These are phyloP conservation scores for Cystobasidiaceae sp. DNA, from an alignment of 1,284 basidiomycete species.

Conservation along the genomic window DNA sequence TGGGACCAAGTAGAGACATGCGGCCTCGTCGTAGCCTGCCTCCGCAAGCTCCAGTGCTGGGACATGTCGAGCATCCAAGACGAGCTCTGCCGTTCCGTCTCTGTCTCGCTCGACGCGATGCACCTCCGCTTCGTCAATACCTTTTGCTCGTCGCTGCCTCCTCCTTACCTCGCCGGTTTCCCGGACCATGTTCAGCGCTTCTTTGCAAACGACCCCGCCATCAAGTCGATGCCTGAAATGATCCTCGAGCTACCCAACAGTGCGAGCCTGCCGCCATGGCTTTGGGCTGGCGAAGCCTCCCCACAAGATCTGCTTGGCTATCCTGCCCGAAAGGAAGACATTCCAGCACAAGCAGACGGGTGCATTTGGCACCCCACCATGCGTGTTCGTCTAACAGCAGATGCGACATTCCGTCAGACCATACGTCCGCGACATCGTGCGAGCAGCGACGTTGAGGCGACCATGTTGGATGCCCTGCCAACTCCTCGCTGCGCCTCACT, in stretches of 20 bases:
- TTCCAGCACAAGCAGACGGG: neutral
- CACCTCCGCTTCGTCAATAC: constrained; percentile 10
- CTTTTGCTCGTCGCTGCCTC: constrained; percentile 5
- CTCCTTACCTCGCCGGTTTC: neutral
- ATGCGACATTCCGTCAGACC: neutral
- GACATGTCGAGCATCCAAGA: constrained; percentile 23
- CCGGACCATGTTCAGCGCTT: neutral
- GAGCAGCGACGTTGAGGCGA: too few species aligned
- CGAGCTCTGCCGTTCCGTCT: neutral
- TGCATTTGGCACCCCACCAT: constrained; percentile 10
- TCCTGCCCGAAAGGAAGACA: neutral
- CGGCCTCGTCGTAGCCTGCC: constrained; percentile 5
- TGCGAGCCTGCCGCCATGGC: neutral
- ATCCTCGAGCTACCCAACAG: neutral
- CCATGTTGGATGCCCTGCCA: too few species aligned
- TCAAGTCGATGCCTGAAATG: neutral
- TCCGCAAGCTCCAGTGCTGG: constrained; percentile 20
- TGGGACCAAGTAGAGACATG: constrained; percentile 7
- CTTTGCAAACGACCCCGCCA: neutral
- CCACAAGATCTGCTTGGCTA: neutral
- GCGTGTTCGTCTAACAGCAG: neutral
- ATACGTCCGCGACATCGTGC: too few species aligned
- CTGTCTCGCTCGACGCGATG: constrained; percentile 2
- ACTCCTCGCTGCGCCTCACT: too few species aligned
- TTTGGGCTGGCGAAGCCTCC: neutral